Evolutionary conservation across 768 basidiomycete species (phyloP).

Genomic region (Boletus reticuloceps): DNA sequence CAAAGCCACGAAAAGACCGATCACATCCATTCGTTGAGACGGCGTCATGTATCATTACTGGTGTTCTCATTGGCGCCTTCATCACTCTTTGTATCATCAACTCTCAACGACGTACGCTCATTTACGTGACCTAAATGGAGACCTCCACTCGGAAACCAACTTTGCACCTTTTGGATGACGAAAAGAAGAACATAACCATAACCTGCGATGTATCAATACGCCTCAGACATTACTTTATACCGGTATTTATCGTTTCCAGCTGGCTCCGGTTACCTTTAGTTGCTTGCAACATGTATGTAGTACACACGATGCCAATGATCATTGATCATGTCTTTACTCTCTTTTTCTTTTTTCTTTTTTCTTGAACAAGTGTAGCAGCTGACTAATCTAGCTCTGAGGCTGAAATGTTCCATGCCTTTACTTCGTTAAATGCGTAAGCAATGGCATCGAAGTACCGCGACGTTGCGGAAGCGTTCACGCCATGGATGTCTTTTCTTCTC

Average conservation of each 20-base stretch:
- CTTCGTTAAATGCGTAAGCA: too few relatives aligned
- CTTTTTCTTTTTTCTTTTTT: too few relatives aligned
- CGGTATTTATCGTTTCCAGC: constrained; percentile 25
- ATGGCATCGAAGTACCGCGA: too few relatives aligned
- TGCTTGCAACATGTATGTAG: not conserved
- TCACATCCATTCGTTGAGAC: constrained; percentile 30
- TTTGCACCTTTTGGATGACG: not conserved
- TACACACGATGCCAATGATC: not conserved
- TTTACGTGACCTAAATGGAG: constrained; percentile 32
- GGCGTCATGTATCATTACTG: constrained; percentile 51
- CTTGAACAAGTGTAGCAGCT: too few relatives aligned
- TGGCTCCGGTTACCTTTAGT: constrained; percentile 6
- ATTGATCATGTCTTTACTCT: not conserved
- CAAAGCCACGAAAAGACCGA: constrained; percentile 17
- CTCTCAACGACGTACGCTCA: constrained; percentile 46
- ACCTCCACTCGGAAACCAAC: not conserved
- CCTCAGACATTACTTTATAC: constrained; percentile 22
- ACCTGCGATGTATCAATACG: constrained; percentile 21
- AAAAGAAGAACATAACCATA: constrained; percentile 3
- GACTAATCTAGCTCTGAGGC: too few relatives aligned
- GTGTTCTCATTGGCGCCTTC: constrained; percentile 59
- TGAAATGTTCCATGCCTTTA: too few relatives aligned
- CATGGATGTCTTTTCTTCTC: constrained; percentile 26
- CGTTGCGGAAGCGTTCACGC: not conserved
- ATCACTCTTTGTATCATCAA: constrained; percentile 51